Evolutionary conservation across 139 green algal genomes (phyloP).

Genomic region (Chlamydomonas eustigma): DNA sequence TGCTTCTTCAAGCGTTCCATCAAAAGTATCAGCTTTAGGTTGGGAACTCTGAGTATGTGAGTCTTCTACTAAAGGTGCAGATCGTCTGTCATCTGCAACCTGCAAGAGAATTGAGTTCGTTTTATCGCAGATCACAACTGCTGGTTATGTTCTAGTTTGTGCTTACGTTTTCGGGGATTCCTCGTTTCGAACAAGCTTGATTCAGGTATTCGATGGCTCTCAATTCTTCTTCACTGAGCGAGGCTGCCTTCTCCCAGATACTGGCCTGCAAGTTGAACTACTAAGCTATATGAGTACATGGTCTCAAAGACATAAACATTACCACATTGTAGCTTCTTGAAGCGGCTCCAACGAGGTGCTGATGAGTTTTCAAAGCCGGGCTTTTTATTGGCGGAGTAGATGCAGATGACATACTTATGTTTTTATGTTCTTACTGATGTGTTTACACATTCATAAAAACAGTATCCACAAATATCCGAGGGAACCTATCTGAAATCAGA

Average conservation of each 20-base stretch:
- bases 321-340: constrained; percentile 54
- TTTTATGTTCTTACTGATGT: too few species aligned
- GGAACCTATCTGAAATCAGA: too few species aligned
- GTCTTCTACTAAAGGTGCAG: not conserved
- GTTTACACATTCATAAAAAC: too few species aligned
- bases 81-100: constrained; percentile 30
- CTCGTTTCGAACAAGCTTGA: constrained; percentile 43
- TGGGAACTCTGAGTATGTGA: not conserved
- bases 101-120: not conserved
- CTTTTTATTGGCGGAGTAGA: not conserved
- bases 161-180: constrained; percentile 61
- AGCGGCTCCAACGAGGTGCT: not conserved
- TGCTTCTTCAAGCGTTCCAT: constrained; percentile 58
- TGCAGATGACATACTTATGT: not conserved
- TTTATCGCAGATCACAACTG: not conserved
- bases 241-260: constrained; percentile 58
- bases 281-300: not conserved
- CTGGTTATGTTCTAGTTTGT: not conserved
- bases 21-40: constrained; percentile 27
- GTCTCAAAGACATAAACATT: too few species aligned
- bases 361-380: not conserved
- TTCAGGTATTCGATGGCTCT: constrained; percentile 48
- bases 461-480: too few species aligned
- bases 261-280: constrained; percentile 37
- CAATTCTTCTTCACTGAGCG: constrained; percentile 59